Percentiles rank a stretch among this genome's conserved stretches.
Evolutionary conservation across 805 yeast genomes (phyloP).

Genomic region (Wickerhamomyces strasburgensis): DNA sequence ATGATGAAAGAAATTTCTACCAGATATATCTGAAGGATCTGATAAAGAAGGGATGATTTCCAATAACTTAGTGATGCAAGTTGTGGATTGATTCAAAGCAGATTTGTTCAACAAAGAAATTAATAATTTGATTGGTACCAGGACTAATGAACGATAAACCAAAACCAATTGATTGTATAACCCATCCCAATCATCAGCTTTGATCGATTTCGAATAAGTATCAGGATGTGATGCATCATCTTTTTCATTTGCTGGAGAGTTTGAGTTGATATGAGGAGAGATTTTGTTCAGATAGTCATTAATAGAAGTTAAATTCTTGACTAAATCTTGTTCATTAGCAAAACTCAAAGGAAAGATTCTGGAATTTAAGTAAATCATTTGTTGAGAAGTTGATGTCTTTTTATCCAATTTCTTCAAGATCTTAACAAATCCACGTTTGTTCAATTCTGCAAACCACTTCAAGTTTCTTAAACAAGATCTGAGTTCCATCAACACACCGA

Average conservation of each 20-base stretch:
- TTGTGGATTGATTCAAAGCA: conserved; percentile 47
- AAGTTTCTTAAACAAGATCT: conserved; percentile 73
- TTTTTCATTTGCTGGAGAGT: conserved; percentile 2
- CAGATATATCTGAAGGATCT: conserved; percentile 70
- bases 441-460: conserved; percentile 92
- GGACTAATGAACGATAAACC: conserved; percentile 39
- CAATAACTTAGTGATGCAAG: conserved; percentile 55
- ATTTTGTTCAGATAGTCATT: conserved; percentile 48
- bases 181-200: conserved; percentile 39
- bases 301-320: conserved; percentile 46
- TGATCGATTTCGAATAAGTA: conserved; percentile 24
- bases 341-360: conserved; percentile 73
- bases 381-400: conserved; percentile 59
- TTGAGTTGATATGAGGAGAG: conserved; percentile 35
- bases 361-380: conserved; percentile 52
- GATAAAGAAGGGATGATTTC: conserved; percentile 45
- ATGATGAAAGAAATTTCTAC: conserved; percentile 82
- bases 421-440: conserved; percentile 83
- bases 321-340: conserved; percentile 62
- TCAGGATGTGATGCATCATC: conserved; percentile 13
- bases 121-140: conserved; percentile 49
- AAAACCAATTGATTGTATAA: conserved; percentile 41
- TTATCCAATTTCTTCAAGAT: conserved; percentile 89
- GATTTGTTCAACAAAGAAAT: conserved; percentile 63
- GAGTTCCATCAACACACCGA: conserved; percentile 67